Evolutionary conservation across 257 asterid genomes (phyloP).

Genomic region (Capsicum rhomboideum): DNA sequence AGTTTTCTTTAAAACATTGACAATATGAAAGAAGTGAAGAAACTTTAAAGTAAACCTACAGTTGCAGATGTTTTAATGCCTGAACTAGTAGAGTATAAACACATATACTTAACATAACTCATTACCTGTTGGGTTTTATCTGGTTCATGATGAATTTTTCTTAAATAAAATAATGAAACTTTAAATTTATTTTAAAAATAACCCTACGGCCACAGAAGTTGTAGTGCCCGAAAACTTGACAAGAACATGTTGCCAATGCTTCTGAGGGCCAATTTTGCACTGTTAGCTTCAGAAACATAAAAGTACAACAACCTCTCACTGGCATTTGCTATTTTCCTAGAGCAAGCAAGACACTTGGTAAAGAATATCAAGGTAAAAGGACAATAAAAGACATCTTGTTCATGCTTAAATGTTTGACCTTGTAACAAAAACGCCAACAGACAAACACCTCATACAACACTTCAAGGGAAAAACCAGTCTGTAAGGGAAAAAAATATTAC

Average conservation of each 20-base stretch:
- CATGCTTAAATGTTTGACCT: not conserved
- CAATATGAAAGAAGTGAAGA: not conserved
- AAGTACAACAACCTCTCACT: not conserved
- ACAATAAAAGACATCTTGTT: not conserved
- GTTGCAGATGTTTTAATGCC: not conserved
- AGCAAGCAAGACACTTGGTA: not conserved
- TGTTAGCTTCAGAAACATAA: not conserved
- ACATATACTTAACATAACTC: not conserved
- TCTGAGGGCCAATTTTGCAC: not conserved
- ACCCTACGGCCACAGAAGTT: not conserved
- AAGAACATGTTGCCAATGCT: not conserved
- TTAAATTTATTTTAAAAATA: not conserved
- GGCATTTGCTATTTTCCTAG: constrained; percentile 2
- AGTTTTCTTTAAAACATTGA: not conserved
- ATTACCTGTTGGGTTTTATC: not conserved
- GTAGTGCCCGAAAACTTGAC: not conserved
- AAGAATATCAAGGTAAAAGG: not conserved
- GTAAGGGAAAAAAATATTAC: not conserved
- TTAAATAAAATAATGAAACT: not conserved
- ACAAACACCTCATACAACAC: not conserved
- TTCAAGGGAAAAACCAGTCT: not conserved
- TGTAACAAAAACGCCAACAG: not conserved
- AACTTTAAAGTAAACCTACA: not conserved
- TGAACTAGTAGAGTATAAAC: not conserved
- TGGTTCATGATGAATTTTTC: not conserved